phyloP scores from a whole-genome alignment of 768 basidiomycete species.

The Cantharellus anzutake region DNA sequence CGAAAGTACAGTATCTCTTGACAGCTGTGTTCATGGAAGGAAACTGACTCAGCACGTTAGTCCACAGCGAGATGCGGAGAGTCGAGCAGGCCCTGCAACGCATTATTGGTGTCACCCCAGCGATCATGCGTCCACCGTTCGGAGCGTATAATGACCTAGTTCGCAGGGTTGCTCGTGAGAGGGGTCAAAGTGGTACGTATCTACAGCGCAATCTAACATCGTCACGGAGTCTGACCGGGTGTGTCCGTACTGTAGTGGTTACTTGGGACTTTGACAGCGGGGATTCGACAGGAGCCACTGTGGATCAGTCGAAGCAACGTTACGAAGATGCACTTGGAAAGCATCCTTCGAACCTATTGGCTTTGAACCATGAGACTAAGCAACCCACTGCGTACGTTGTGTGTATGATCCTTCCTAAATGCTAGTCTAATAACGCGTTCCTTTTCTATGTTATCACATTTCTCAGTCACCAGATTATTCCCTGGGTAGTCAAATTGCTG shows the following conservation, averaged over 20 bases:
- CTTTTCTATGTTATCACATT: not conserved
- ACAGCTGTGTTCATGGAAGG: not conserved
- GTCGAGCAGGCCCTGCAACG: conserved; percentile 1
- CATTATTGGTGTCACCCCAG: conserved; percentile 5
- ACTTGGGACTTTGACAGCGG: conserved; percentile 7
- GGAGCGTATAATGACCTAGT: conserved; percentile 9
- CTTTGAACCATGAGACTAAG: conserved; percentile 11
- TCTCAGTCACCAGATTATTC: conserved; percentile 1
- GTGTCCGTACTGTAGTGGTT: not conserved
- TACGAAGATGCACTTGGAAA: conserved; percentile 1
- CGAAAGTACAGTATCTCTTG: not conserved
- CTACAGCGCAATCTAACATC: not conserved
- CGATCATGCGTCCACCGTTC: conserved; percentile 9
- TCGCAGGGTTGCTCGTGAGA: conserved; percentile 4
- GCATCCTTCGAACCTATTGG: conserved; percentile 7
- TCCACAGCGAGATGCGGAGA: conserved; percentile 1
- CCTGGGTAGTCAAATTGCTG: conserved; percentile 5
- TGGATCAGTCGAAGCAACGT: conserved; percentile 1
- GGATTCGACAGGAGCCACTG: conserved; percentile 4
- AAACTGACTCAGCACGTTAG: not conserved
- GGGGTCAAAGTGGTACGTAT: conserved; percentile 4
- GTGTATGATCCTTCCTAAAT: not conserved
- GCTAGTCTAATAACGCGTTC: not conserved
- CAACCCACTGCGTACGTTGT: conserved; percentile 6
- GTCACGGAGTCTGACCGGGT: not conserved